Percentiles rank a stretch among this genome's conserved stretches.
Conservation (phyloP, 129 eudicot genomes). For the Centella asiatica region DNA sequence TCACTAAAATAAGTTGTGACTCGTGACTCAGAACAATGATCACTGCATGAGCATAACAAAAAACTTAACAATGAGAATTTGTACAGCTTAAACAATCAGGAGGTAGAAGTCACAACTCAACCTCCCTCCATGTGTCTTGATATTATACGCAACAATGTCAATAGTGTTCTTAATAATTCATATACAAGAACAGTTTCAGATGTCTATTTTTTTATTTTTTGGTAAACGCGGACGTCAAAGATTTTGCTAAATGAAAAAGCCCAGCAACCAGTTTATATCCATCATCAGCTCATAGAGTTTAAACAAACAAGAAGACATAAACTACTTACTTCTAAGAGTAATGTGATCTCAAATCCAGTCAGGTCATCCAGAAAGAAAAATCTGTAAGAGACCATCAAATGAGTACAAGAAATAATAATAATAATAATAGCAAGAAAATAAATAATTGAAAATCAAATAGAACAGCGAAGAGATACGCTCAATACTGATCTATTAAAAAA, state of each 20-base stretch:
- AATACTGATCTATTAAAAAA: no score
- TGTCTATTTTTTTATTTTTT: no score
- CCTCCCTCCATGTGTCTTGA: no score
- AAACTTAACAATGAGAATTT: not conserved
- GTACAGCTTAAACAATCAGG: no score
- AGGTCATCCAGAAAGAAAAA: slow-evolving; percentile 96
- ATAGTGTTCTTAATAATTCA: no score
- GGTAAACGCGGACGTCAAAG: not conserved
- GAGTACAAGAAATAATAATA: not conserved
- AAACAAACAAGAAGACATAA: not conserved
- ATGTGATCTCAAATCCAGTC: slow-evolving; percentile 94
- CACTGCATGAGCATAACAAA: not conserved
- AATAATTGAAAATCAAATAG: no score
- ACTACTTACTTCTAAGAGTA: slow-evolving; percentile 70
- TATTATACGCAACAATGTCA: no score
- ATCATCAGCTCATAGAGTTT: not conserved
- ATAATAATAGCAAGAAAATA: not conserved
- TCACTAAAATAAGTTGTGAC: not conserved
- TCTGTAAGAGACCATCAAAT: slow-evolving; percentile 23
- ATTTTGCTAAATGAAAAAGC: not conserved
- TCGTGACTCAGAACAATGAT: not conserved
- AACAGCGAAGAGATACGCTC: no score
- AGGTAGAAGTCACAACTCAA: no score
- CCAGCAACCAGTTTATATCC: not conserved
- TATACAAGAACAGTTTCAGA: no score